Base-by-base conservation (phyloP, 768 basidiomycete species). In the Guyanaporus albipodus region DNA sequence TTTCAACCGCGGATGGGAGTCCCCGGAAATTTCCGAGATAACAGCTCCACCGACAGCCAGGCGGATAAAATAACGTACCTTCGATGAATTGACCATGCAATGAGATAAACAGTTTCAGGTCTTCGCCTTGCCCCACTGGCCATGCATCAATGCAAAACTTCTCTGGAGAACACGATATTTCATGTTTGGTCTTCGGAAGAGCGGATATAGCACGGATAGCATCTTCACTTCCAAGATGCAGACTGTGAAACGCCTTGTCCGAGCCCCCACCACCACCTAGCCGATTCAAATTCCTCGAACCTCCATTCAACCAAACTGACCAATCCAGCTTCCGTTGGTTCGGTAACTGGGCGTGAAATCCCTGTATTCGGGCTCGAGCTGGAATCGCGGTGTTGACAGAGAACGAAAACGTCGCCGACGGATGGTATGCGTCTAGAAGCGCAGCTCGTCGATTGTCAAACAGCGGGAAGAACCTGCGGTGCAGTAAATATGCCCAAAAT, bases 11-110 rank as follows among this genome's bases (percentile, higher is more conserved):
- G 32, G 44, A 26, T 42, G 23, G 38, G 26, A 29, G 34, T 8
- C 29, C 12, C 9, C 58, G 57, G 63, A 42, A 4, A 44, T 38
- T 9, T 37, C 53, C 57, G 58, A 29, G 41, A 39, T 46, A 23
- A 42, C 38, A 40, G 29, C 22, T 21, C n/a, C n/a, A n/a, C n/a
- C n/a, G n/a, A n/a, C n/a, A n/a, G n/a, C n/a, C n/a, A n/a, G n/a
- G n/a, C n/a, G n/a, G n/a, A n/a, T n/a, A n/a, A n/a, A n/a, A n/a
- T 28, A 41, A 74, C 84, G 49, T 58, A 94, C 95, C 75, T 77
- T 98, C 95, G 41, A 78, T 76, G 61, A 95, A 95, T 64, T 97
- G 84, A 3, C 94, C 94, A 62, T 96, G 91, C 15, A 97, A 73
- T 36, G 78, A 80, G 49, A 91, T 72, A 52, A 95, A 75, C 15